Evolutionary conservation across 805 yeast genomes (phyloP).

Genomic region (Ogataea zsoltii): DNA sequence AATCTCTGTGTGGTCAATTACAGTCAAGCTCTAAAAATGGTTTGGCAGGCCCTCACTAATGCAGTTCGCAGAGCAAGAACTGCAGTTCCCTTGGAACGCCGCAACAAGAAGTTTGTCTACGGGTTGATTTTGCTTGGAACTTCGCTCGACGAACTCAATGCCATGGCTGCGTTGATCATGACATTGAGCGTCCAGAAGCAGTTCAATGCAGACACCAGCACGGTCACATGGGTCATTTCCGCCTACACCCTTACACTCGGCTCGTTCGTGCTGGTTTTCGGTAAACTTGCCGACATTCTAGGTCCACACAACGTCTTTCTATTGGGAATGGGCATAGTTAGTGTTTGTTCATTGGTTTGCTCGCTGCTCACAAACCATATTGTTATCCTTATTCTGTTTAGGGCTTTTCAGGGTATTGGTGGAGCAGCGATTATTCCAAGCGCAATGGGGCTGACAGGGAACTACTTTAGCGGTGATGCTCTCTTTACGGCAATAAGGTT

Average conservation of each 20-base stretch:
- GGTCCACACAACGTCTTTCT: slow-evolving; percentile 39
- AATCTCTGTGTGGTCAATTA: too few species aligned
- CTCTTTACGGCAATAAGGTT: slow-evolving; percentile 16
- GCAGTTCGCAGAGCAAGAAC: too few species aligned
- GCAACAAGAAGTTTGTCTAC: slow-evolving; percentile 15
- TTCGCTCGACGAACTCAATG: slow-evolving; percentile 29
- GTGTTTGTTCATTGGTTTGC: slow-evolving; percentile 18
- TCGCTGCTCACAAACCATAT: slow-evolving; percentile 38
- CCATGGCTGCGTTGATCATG: slow-evolving; percentile 28
- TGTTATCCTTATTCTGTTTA: slow-evolving; percentile 39
- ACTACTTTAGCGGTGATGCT: slow-evolving; percentile 23
- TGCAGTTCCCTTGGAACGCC: too few species aligned
- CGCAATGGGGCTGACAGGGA: slow-evolving; percentile 22
- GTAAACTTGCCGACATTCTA: slow-evolving; percentile 36
- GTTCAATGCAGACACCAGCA: slow-evolving; percentile 39
- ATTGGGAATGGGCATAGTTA: slow-evolving; percentile 18
- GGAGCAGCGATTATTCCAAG: slow-evolving; percentile 43
- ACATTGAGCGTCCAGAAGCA: slow-evolving; percentile 34
- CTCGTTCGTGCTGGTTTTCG: slow-evolving; percentile 43
- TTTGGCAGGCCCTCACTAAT: too few species aligned
- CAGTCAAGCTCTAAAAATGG: too few species aligned
- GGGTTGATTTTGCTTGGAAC: slow-evolving; percentile 15
- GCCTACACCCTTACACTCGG: slow-evolving; percentile 47
- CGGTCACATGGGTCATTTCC: slow-evolving; percentile 42
- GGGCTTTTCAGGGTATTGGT: slow-evolving; percentile 47